Evolutionary conservation across 768 basidiomycete genomes (phyloP).

Genomic region (Daedaleopsis sinensis): DNA sequence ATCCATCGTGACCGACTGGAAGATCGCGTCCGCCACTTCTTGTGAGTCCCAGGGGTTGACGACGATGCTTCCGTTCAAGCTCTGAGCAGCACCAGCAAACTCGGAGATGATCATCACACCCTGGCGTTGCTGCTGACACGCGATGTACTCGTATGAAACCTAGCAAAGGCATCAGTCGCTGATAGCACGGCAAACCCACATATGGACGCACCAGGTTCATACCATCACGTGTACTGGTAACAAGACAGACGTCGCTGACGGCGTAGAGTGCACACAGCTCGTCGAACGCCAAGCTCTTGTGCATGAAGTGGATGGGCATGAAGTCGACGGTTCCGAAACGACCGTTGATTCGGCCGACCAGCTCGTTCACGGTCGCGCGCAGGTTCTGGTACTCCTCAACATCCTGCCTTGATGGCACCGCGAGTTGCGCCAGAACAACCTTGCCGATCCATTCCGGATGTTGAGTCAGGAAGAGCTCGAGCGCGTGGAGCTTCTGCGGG

Average conservation of each 20-base stretch:
- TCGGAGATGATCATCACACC: constrained; percentile 98
- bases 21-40: constrained; percentile 96
- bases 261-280: constrained; percentile 98
- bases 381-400: constrained; percentile 99
- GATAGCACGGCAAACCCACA: constrained; percentile 29
- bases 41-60: constrained; percentile 99
- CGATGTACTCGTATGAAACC: constrained; percentile 99
- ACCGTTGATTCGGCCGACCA: constrained; percentile 98
- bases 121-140: constrained; percentile 89
- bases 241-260: constrained; percentile 93
- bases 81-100: constrained; percentile 97
- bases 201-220: constrained; percentile 88
- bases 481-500: constrained; percentile 95
- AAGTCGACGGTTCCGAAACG: constrained; percentile 99
- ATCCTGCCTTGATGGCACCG: constrained; percentile 96
- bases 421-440: constrained; percentile 95
- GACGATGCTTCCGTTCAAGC: constrained; percentile 92
- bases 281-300: constrained; percentile 90
- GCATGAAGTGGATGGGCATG: constrained; percentile 99
- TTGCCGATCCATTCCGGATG: constrained; percentile 99
- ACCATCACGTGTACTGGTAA: constrained; percentile 94
- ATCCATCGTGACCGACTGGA: constrained; percentile 92
- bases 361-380: constrained; percentile 93
- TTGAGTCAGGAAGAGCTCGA: constrained; percentile 95
- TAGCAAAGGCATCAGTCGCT: constrained; percentile 31